Evolutionary conservation across 768 basidiomycete species (phyloP).

Genomic region (Russula foetens): DNA sequence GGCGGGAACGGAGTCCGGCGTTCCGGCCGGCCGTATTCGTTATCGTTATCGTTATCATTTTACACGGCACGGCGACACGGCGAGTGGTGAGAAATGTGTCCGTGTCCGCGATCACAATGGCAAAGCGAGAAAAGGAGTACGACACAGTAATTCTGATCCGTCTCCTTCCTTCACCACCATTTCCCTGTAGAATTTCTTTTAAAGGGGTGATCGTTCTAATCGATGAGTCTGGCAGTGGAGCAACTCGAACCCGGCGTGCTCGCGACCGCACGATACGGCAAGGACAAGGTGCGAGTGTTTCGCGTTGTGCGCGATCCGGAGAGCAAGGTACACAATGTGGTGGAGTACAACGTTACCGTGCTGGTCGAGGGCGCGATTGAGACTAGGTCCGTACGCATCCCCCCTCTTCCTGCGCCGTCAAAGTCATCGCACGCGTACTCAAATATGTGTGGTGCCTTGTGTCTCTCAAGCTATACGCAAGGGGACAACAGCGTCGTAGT

Average conservation of each 20-base stretch:
- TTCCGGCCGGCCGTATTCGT: not conserved
- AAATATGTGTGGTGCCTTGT: no score
- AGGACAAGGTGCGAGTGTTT: slow-evolving; percentile 81
- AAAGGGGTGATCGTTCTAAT: no score
- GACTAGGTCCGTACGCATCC: slow-evolving; percentile 42
- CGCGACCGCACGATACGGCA: slow-evolving; percentile 65
- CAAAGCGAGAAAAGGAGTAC: no score
- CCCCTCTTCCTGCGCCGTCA: no score
- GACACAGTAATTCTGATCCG: no score
- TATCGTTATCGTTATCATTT: no score
- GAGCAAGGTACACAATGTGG: slow-evolving; percentile 57
- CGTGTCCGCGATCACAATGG: no score
- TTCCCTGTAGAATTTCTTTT: not conserved
- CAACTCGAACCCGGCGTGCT: slow-evolving; percentile 24
- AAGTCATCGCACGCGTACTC: no score
- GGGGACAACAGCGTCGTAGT: slow-evolving; percentile 87
- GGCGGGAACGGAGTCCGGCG: not conserved
- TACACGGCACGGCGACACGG: no score
- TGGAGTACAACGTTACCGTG: slow-evolving; percentile 76
- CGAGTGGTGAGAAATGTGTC: no score
- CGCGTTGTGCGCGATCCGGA: slow-evolving; percentile 60
- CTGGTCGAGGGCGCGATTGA: slow-evolving; percentile 81
- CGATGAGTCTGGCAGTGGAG: not conserved
- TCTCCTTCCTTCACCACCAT: no score
- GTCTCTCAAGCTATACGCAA: slow-evolving; percentile 68